Evolutionary conservation across 768 basidiomycete genomes (phyloP), one percentile per base, ranked within the genome.

Genomic region (Rhizopogon rudus): DNA sequence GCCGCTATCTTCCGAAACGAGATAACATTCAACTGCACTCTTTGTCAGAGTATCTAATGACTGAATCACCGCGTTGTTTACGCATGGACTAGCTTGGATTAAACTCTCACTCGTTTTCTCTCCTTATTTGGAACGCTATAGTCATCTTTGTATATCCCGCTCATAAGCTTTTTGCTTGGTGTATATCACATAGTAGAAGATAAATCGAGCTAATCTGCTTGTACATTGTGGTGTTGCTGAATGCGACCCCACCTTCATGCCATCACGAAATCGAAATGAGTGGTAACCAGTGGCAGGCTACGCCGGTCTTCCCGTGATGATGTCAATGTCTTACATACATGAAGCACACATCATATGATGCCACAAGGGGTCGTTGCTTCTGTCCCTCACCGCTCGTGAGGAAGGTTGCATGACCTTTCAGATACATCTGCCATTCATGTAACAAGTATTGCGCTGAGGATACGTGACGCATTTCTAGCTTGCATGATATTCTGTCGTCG

Each of bases 11-110:
- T 96, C 87, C 83, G 88, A 65, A 78, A 89, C 57, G 78, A 77
- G 61, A 85, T 98, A 68, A 82, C 79, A 25, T 80, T 93, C 65
- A 75, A 84, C 60, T 93, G 92, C 81, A 81, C 84, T 50, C 75
- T 94, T 72, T 94, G 92, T 81, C 82, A 82, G 77, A 88, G 79
- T 73, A 91, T 93, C 69, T 92, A 86, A 87, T 70, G 72, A 78
- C 51, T 35, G 46, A n/a, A n/a, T 52, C 52, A 44, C 54, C 57
- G 40, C 45, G 56, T 51, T 45, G 14, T 57, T 22, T 45, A 44
- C 43, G 49, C 45, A 53, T 45, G 61, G 62, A 60, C 50, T 57
- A 20, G 49, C 50, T 45, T 48, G 54, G 2, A 55, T 45, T 45
- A 52, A 44, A 4, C 25, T 25, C 48, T 53, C 50, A 33, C 44